Percentiles rank a stretch among this genome's conserved stretches.
These are phyloP conservation scores for Candida rishiriensis DNA, from an alignment of 805 yeast species.

Conservation along the genomic window DNA sequence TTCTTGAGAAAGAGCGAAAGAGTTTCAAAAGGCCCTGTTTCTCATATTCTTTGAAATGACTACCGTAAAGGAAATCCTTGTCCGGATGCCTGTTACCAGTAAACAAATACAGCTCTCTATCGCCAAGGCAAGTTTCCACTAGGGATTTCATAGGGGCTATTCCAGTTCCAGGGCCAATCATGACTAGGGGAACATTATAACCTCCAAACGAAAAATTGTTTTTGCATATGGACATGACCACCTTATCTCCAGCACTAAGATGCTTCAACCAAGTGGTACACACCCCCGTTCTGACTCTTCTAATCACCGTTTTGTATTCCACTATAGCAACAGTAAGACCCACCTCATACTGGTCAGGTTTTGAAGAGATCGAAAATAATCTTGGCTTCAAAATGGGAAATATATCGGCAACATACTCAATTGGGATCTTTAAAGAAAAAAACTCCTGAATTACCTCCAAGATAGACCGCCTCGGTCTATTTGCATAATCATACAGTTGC, in stretches of 20 bases:
- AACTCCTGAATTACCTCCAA: constrained; percentile 83
- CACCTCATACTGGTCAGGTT: constrained; percentile 35
- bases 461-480: constrained; percentile 84
- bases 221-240: constrained; percentile 49
- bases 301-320: constrained; percentile 75
- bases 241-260: constrained; percentile 41
- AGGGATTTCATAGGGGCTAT: constrained; percentile 86
- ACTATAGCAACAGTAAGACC: constrained; percentile 83
- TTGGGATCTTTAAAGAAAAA: constrained; percentile 67
- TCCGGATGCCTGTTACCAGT: constrained; percentile 66
- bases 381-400: constrained; percentile 80
- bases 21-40: constrained; percentile 34
- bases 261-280: constrained; percentile 73
- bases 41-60: constrained; percentile 42
- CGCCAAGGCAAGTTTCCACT: constrained; percentile 37
- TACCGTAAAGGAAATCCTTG: constrained; percentile 66
- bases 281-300: constrained; percentile 72
- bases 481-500: constrained; percentile 86
- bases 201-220: constrained; percentile 37
- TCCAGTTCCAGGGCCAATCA: constrained; percentile 95
- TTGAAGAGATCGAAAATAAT: constrained; percentile 78
- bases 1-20: constrained; percentile 47
- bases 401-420: constrained; percentile 69
- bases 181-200: constrained; percentile 44
- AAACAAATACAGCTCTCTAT: constrained; percentile 48